These are phyloP conservation scores for Tuber calosporum DNA, from an alignment of 495 filamentous ascomycete genomes.

Conservation along the genomic window DNA sequence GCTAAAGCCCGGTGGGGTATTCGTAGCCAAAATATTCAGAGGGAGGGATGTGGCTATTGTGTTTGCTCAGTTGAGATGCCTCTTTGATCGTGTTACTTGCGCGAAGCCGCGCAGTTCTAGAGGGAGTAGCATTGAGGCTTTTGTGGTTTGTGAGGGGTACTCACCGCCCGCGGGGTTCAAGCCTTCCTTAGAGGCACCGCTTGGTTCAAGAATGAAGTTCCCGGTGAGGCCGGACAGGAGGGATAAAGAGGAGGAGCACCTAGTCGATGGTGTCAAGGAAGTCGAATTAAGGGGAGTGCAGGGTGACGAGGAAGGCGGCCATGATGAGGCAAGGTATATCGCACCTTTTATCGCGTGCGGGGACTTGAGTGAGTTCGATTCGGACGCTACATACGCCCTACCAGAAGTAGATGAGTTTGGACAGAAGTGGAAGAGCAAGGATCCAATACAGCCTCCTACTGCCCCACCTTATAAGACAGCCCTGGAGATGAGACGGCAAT, in stretches of 20 bases:
- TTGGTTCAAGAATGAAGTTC: slow-evolving; percentile 54
- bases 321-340: slow-evolving; percentile 61
- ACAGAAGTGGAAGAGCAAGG: slow-evolving; percentile 65
- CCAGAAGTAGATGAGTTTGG: slow-evolving; percentile 50
- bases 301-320: slow-evolving; percentile 45
- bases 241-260: slow-evolving; percentile 20
- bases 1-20: slow-evolving; percentile 83
- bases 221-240: slow-evolving; percentile 38
- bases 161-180: slow-evolving; percentile 55
- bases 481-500: slow-evolving; percentile 60
- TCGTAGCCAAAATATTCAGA: slow-evolving; percentile 96
- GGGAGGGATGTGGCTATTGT: slow-evolving; percentile 87
- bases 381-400: slow-evolving; percentile 84
- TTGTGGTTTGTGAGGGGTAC: slow-evolving; percentile 90
- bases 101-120: slow-evolving; percentile 88
- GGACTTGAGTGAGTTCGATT: slow-evolving; percentile 87
- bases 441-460: slow-evolving; percentile 92
- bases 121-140: slow-evolving; percentile 91
- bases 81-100: slow-evolving; percentile 79
- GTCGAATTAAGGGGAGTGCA: slow-evolving; percentile 45
- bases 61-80: slow-evolving; percentile 81
- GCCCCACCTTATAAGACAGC: slow-evolving; percentile 91
- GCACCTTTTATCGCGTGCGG: slow-evolving; percentile 93
- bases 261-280: slow-evolving; percentile 56
- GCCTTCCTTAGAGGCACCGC: slow-evolving; percentile 60